Evolutionary conservation across 2,329 filamentous ascomycete species (phyloP), one percentile per base, ranked within the genome.

Genomic region (Aspergillus uvarum): DNA sequence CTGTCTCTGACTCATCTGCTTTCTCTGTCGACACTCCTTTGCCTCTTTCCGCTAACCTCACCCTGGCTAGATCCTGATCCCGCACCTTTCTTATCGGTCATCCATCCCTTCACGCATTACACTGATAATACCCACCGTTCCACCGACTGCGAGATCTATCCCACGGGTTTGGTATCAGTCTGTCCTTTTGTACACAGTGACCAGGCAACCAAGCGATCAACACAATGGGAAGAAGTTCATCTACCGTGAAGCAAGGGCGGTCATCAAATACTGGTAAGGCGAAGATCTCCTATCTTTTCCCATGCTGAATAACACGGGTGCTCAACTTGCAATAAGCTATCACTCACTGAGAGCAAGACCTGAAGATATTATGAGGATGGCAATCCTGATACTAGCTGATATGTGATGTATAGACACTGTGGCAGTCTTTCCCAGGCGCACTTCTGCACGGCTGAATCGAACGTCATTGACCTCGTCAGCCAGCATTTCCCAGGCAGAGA

Each of bases 401-500:
- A 16, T 14, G 22, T 42, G 12, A 38, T 14, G 31, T 29, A 42
- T 38, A 60, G 62, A 61, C 51, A 49, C 7, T 6, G 16, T 42
- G 6, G 47, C 61, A 19, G 54, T 54, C 16, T 31, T 58, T 2
- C 58, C 66, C 14, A 64, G 68, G 59, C 69, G 69, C 42, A 69
- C 63, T 47, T 71, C 69, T 29, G 48, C 59, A 44, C 65, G 69
- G 63, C 53, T 70, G 21, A 63, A 68, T 26, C 62, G 58, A 51
- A 59, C 61, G 19, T 57, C 59, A 4, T 61, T 58, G 24, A 44
- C 42, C 42, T 44, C 31, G 19, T 42, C 51, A 12, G 19, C 35
- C 31, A 48, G 47, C 11, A 50, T 48, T 29, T 12, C 14, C 63
- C 70, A 32, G 62, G 62, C 32, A 47, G 54, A 64, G n/a, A 21